A percentile compares a stretch with the other conserved stretches of the same genome.
phyloP scores from a whole-genome alignment of 2,329 filamentous ascomycete species.

The Aspergillus caelatus region DNA sequence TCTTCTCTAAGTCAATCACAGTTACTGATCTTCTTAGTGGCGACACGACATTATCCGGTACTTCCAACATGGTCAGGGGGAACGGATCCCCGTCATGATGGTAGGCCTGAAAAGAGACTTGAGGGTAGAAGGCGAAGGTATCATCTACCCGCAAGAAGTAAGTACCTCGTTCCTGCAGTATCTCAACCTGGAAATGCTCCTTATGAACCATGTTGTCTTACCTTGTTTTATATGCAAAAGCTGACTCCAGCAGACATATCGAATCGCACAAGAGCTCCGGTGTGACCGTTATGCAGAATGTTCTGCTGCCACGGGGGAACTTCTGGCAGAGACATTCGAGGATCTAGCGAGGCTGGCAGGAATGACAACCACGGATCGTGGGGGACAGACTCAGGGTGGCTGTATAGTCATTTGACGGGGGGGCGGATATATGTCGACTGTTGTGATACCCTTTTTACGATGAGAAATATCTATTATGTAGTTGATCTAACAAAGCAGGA shows the following conservation, averaged over 20 bases:
- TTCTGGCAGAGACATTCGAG: conserved; percentile 62
- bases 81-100: conserved; percentile 59
- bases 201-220: background rate
- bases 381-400: conserved; percentile 51
- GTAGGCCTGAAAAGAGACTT: conserved; percentile 63
- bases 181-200: background rate
- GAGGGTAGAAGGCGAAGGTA: conserved; percentile 48
- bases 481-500: background rate
- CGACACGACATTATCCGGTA: conserved; percentile 48
- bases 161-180: conserved; percentile 19
- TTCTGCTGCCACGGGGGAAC: conserved; percentile 62
- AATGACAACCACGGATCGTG: conserved; percentile 59
- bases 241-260: conserved; percentile 50
- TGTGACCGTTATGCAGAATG: conserved; percentile 67
- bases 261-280: conserved; percentile 61
- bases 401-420: conserved; percentile 45
- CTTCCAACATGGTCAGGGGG: conserved; percentile 51
- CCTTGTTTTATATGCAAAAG: background rate
- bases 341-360: conserved; percentile 62
- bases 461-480: background rate
- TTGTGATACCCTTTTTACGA: conserved; percentile 17
- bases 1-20: background rate
- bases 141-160: conserved; percentile 48
- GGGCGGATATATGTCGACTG: background rate
- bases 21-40: conserved; percentile 35